Evolutionary conservation across 257 asterid genomes (phyloP).

Genomic region (Marsdenia floribunda): DNA sequence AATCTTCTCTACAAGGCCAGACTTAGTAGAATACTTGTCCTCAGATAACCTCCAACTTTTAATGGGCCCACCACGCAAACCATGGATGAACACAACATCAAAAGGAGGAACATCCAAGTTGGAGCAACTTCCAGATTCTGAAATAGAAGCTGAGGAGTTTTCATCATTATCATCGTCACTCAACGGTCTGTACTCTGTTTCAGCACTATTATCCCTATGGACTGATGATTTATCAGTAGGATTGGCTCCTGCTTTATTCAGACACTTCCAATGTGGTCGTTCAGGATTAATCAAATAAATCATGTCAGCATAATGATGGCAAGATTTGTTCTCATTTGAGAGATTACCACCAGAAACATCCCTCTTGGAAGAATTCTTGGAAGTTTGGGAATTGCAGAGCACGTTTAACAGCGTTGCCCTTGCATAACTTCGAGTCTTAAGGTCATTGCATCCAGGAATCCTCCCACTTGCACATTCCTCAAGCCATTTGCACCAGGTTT

Average conservation of each 20-base stretch:
- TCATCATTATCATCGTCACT: conserved; percentile 29
- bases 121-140: conserved; percentile 45
- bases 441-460: conserved; percentile 87
- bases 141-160: conserved; percentile 45
- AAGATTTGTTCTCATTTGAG: conserved; percentile 24
- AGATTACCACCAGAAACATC: conserved; percentile 33
- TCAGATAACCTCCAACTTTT: conserved; percentile 97
- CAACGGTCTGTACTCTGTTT: conserved; percentile 26
- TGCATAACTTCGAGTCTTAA: conserved; percentile 85
- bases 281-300: conserved; percentile 80
- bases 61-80: conserved; percentile 98
- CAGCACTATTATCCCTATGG: conserved; percentile 36
- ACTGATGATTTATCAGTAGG: conserved; percentile 32
- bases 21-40: conserved; percentile 92
- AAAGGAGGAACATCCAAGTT: conserved; percentile 51
- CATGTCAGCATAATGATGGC: conserved; percentile 77
- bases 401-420: conserved; percentile 83
- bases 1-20: conserved; percentile 99
- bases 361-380: conserved; percentile 34
- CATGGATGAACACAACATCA: conserved; percentile 92
- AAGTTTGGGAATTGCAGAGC: conserved; percentile 47
- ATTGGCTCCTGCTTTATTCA: conserved; percentile 25
- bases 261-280: conserved; percentile 85
- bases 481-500: conserved; percentile 77
- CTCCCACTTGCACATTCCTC: conserved; percentile 84